Evolutionary conservation across 2,329 filamentous ascomycete genomes (phyloP).

Genomic region (Aspergillus felis): DNA sequence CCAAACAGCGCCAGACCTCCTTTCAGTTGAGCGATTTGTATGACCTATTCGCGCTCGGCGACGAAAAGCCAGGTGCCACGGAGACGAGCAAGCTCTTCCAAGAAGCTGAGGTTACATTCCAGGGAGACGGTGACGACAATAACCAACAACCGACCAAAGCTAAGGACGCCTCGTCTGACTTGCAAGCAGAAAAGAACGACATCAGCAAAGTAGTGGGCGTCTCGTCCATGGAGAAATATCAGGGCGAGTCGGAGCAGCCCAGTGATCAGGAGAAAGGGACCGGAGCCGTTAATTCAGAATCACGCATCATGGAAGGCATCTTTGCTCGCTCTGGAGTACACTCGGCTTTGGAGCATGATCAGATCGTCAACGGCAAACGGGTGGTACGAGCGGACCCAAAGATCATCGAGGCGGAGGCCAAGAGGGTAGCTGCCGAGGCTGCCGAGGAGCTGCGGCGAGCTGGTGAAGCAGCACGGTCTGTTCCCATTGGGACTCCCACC

Average conservation of each 20-base stretch:
- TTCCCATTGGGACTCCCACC: conserved; percentile 81
- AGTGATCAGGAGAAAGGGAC: conserved; percentile 17
- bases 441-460: conserved; percentile 71
- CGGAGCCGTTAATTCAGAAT: conserved; percentile 50
- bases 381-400: conserved; percentile 69
- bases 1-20: conserved; percentile 77
- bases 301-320: conserved; percentile 80
- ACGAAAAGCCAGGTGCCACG: conserved; percentile 64
- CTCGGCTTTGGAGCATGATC: conserved; percentile 88
- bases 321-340: conserved; percentile 84
- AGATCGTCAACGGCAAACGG: conserved; percentile 75
- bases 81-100: conserved; percentile 85
- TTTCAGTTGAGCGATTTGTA: conserved; percentile 89
- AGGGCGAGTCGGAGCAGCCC: conserved; percentile 44
- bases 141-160: not conserved
- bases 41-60: conserved; percentile 80
- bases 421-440: conserved; percentile 71
- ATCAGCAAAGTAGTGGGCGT: conserved; percentile 58
- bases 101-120: conserved; percentile 73
- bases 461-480: conserved; percentile 64
- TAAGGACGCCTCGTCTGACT: not conserved
- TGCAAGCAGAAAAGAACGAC: conserved; percentile 37
- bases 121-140: conserved; percentile 29
- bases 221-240: conserved; percentile 61
- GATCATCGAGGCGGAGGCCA: conserved; percentile 78